These are phyloP conservation scores for Monilinia aucupariae DNA, from an alignment of 2,329 filamentous ascomycete species.

Conservation along the genomic window DNA sequence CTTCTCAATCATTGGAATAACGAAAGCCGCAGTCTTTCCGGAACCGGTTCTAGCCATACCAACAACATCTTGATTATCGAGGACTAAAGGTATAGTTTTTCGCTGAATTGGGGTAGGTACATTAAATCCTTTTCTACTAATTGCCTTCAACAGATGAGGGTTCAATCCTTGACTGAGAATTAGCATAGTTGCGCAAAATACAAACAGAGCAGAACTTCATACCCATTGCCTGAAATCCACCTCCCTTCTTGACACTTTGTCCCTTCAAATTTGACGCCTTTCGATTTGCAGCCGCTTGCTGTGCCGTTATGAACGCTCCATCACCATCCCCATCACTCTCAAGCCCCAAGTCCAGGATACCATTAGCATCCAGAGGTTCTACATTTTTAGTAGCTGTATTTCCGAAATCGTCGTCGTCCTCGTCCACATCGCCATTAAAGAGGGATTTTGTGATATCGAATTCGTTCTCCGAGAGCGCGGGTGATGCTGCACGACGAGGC, in stretches of 20 bases:
- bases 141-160: constrained; percentile 78
- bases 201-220: constrained; percentile 28
- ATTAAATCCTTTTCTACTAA: constrained; percentile 87
- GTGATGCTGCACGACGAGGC: constrained; percentile 70
- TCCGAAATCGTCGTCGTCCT: constrained; percentile 41
- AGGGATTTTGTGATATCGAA: constrained; percentile 82
- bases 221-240: constrained; percentile 95
- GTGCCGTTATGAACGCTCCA: constrained; percentile 83
- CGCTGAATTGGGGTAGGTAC: constrained; percentile 96
- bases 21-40: constrained; percentile 96
- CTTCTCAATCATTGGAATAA: constrained; percentile 96
- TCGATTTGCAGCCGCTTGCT: constrained; percentile 81
- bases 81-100: constrained; percentile 87
- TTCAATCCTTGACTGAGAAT: constrained; percentile 57
- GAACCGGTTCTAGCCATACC: constrained; percentile 99
- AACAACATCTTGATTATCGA: constrained; percentile 91
- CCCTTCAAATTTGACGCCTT: constrained; percentile 79
- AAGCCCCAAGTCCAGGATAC: constrained; percentile 54
- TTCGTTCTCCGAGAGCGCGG: constrained; percentile 80
- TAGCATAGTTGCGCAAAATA: constrained; percentile 17
- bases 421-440: constrained; percentile 56
- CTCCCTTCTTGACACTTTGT: constrained; percentile 85
- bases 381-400: constrained; percentile 36
- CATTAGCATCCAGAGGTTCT: constrained; percentile 52
- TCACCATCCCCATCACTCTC: constrained; percentile 62